Conservation (phyloP, 805 yeast species). For the Starmerella stigmatis region DNA sequence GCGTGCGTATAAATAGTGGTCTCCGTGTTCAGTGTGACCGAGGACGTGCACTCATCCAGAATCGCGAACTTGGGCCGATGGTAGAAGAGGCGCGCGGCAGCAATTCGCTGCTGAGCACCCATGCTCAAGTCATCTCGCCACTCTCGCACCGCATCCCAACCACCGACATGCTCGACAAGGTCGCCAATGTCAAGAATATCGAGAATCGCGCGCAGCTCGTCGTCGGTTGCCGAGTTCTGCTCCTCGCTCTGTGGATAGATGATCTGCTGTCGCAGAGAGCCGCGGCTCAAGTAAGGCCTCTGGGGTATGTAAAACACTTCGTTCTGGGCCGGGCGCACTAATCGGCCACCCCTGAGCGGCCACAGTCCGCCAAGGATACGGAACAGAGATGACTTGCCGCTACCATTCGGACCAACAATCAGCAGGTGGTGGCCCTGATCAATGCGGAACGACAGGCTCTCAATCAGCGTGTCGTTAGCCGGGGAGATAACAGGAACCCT, state of each 20-base stretch:
- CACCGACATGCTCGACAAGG: constrained; percentile 35
- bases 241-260: constrained; percentile 71
- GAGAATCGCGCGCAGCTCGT: constrained; percentile 30
- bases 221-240: constrained; percentile 33
- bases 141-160: constrained; percentile 57
- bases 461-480: constrained; percentile 59
- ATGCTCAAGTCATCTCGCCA: constrained; percentile 84
- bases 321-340: constrained; percentile 53
- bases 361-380: constrained; percentile 87
- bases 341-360: constrained; percentile 56
- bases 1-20: constrained; percentile 81
- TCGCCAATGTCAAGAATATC: constrained; percentile 31
- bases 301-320: constrained; percentile 85
- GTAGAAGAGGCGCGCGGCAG: constrained; percentile 85
- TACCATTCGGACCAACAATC: constrained; percentile 92
- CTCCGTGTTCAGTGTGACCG: constrained; percentile 84
- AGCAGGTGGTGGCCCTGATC: constrained; percentile 74
- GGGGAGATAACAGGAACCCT: constrained; percentile 81
- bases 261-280: constrained; percentile 75
- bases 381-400: constrained; percentile 88
- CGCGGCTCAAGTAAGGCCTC: constrained; percentile 74
- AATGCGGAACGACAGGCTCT: constrained; percentile 57
- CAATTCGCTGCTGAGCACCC: constrained; percentile 88
- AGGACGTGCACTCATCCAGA: constrained; percentile 90
- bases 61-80: constrained; percentile 91